These are phyloP conservation scores for Ogataea populi-albae DNA, from an alignment of 805 yeast species.

Conservation along the genomic window DNA sequence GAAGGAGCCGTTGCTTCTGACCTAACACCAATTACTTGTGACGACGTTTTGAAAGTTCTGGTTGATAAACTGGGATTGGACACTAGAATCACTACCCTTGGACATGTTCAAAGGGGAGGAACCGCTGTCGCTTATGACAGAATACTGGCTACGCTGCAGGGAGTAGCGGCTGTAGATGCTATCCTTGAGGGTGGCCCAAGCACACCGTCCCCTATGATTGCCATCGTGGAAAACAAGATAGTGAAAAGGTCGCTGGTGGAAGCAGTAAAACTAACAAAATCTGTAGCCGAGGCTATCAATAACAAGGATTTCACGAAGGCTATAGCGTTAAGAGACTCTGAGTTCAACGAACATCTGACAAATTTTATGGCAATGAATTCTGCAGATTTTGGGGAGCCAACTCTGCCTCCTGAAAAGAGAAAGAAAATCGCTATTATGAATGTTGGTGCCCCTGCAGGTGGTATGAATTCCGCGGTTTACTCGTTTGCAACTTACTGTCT, in stretches of 20 bases:
- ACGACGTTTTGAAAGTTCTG: slow-evolving; percentile 62
- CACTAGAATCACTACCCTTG: slow-evolving; percentile 86
- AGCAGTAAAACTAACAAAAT: slow-evolving; percentile 67
- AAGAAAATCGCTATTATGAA: slow-evolving; percentile 67
- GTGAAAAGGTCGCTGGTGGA: slow-evolving; percentile 67
- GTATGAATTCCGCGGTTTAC: slow-evolving; percentile 72
- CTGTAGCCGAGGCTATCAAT: slow-evolving; percentile 68
- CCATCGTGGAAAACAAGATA: slow-evolving; percentile 66
- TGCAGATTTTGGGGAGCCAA: slow-evolving; percentile 64
- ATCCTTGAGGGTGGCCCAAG: slow-evolving; percentile 84
- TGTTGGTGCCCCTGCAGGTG: slow-evolving; percentile 81
- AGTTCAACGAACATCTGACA: slow-evolving; percentile 60
- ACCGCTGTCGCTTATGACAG: slow-evolving; percentile 96
- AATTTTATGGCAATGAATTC: slow-evolving; percentile 65
- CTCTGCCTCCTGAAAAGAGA: slow-evolving; percentile 50
- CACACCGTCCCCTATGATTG: slow-evolving; percentile 85
- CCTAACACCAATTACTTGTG: slow-evolving; percentile 62
- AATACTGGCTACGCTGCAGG: slow-evolving; percentile 88
- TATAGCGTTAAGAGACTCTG: slow-evolving; percentile 67
- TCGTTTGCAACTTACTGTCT: slow-evolving; percentile 73
- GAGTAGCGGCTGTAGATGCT: slow-evolving; percentile 96
- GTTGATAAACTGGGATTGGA: slow-evolving; percentile 64
- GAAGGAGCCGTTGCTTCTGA: slow-evolving; percentile 79
- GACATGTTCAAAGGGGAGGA: slow-evolving; percentile 99
- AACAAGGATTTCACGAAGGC: slow-evolving; percentile 66